Evolutionary conservation across 129 eudicot species (phyloP), one percentile per base, ranked within the genome.

Genomic region (Tagetes patula): DNA sequence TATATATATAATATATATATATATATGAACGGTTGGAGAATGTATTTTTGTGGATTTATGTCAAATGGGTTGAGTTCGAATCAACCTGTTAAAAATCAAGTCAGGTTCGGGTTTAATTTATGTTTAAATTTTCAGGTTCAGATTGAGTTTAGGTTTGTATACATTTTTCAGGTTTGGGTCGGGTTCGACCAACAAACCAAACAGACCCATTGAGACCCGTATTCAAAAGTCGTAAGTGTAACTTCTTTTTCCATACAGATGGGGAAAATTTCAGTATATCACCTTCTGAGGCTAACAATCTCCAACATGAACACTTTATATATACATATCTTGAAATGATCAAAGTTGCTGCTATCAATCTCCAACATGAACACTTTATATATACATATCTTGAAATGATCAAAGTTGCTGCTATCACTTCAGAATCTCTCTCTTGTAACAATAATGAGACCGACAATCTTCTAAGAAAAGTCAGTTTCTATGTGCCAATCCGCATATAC

Each of bases 371-470:
- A 8, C 41, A 33, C 42, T 60, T 33, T 3, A 60, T 33, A 11
- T 60, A 20, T 20, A 20, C 27, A 20, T 20, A 20, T 6, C 9
- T 43, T 43, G 9, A 43, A 43, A 43, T 43, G 47, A 75, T 85
- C 89, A 73, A 78, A 79, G 50, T 74, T 80, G 42, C 71, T 75
- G 64, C 39, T 67, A 69, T 82, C 81, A 61, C 87, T 80, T 30
- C 84, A 13, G 1, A 11, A 60, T 34, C 10, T 11, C 42, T 60
- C 66, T 60, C 20, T 10, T 59, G 20, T 27, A 55, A 55, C 62
- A 30, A 55, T 55, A 10, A 20, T 30, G 11, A 60, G 20, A 32
- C 40, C 40, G 14, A 32, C 40, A 58, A 58, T 31, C 40, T 56
- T 56, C 63, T 2, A 56, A 9, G 9, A 39, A 32, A 32, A 32